A percentile compares a stretch with the other conserved stretches of the same genome.
Conservation (phyloP, 345 rosid species). For the Citrus reticulata region DNA sequence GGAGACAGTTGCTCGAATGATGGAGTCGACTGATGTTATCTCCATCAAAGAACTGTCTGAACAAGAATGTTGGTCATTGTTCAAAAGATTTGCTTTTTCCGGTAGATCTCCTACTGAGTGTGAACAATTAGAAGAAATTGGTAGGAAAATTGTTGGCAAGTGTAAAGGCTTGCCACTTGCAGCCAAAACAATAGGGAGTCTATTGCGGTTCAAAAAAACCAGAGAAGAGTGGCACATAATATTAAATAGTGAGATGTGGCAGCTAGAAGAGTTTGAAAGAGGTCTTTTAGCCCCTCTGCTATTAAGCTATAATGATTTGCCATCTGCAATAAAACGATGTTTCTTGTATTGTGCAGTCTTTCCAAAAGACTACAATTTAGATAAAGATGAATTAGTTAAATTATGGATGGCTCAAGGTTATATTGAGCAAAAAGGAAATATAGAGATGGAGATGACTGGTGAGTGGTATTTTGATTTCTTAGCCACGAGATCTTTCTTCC, state of each 20-base stretch:
- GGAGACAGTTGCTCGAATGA: too few relatives aligned
- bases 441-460: not conserved
- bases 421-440: not conserved
- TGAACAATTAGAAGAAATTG: too few relatives aligned
- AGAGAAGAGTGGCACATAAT: not conserved
- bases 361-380: not conserved
- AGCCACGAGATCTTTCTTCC: not conserved
- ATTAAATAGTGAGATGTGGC: not conserved
- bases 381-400: not conserved
- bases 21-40: too few relatives aligned
- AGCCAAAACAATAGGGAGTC: not conserved
- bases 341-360: not conserved
- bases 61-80: too few relatives aligned
- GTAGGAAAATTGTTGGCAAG: too few relatives aligned
- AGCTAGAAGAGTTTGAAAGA: not conserved
- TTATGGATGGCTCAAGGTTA: conserved; percentile 2
- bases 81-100: too few relatives aligned
- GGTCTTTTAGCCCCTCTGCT: not conserved
- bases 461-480: not conserved
- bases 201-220: not conserved
- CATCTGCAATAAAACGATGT: not conserved
- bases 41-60: too few relatives aligned
- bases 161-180: too few relatives aligned
- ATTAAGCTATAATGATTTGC: not conserved
- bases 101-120: too few relatives aligned